A percentile compares a stretch with the other conserved stretches of the same genome.
Conservation (phyloP, 345 rosid genomes). For the Melastoma malabathricum region DNA sequence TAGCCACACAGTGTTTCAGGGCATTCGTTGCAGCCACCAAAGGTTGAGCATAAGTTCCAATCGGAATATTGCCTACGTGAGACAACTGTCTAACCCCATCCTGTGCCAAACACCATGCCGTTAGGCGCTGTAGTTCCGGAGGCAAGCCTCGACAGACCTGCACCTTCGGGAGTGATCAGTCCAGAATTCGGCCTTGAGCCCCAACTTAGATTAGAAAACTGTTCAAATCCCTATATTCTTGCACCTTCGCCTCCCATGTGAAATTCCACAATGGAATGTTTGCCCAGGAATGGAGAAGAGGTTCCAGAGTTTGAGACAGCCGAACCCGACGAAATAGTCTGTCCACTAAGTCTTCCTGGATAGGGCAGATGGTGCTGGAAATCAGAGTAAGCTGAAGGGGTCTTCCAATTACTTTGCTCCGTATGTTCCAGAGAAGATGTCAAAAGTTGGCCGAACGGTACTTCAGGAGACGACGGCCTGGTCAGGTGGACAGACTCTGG, state of each 20-base stretch:
- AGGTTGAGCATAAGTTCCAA: slow-evolving; percentile 20
- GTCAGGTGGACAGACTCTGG: slow-evolving; percentile 78
- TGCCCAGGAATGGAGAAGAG: slow-evolving; percentile 52
- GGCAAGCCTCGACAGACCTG: slow-evolving; percentile 62
- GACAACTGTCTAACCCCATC: slow-evolving; percentile 36
- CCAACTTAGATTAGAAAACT: slow-evolving; percentile 67
- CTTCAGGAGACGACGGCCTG: slow-evolving; percentile 97
- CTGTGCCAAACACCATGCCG: slow-evolving; percentile 56
- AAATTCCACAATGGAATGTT: slow-evolving; percentile 41
- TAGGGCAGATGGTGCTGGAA: slow-evolving; percentile 47
- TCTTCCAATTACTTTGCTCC: slow-evolving; percentile 51
- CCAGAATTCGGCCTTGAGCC: slow-evolving; percentile 84
- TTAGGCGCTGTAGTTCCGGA: slow-evolving; percentile 84
- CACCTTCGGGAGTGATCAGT: slow-evolving; percentile 59
- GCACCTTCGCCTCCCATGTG: slow-evolving; percentile 52
- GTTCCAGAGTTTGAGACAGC: slow-evolving; percentile 76
- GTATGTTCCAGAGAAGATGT: slow-evolving; percentile 93
- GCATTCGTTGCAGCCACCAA: slow-evolving; percentile 36
- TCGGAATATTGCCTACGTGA: slow-evolving; percentile 16
- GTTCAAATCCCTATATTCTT: slow-evolving; percentile 57
- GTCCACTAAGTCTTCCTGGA: slow-evolving; percentile 88
- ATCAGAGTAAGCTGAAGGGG: slow-evolving; percentile 51
- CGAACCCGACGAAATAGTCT: slow-evolving; percentile 74
- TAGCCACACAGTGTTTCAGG: slow-evolving; percentile 25
- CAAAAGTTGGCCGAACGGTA: slow-evolving; percentile 83